These are phyloP conservation scores for Suhomyces bolitotheri DNA, from an alignment of 1,139 yeast species.

Conservation along the genomic window DNA sequence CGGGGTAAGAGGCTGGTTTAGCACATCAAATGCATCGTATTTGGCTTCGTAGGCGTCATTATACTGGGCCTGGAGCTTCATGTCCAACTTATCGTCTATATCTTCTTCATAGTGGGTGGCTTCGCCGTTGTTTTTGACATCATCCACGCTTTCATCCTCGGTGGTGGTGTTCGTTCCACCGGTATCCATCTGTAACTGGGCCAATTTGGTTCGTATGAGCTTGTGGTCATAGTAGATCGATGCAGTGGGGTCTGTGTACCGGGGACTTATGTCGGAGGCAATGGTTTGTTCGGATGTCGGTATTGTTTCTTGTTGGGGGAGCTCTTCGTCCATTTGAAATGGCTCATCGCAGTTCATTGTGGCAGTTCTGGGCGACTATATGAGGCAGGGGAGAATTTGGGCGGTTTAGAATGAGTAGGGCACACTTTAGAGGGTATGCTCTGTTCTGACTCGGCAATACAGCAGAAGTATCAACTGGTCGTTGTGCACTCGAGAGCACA, in stretches of 20 bases:
- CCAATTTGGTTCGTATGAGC: constrained; percentile 38
- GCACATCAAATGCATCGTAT: constrained; percentile 10
- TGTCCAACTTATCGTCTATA: constrained; percentile 43
- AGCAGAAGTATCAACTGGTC: too few species aligned
- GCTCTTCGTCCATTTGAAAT: constrained; percentile 51
- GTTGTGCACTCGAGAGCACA: too few species aligned
- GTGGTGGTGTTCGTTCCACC: constrained; percentile 24
- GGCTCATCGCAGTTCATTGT: constrained; percentile 43
- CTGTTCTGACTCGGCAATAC: too few species aligned
- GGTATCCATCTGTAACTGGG: constrained; percentile 26
- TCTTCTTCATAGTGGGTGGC: constrained; percentile 40
- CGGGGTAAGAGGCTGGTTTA: constrained; percentile 45
- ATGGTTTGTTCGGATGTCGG: neutral
- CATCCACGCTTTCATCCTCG: constrained; percentile 22
- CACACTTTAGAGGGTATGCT: too few species aligned
- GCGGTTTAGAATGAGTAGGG: too few species aligned
- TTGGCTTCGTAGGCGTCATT: constrained; percentile 21
- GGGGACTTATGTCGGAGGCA: constrained; percentile 20
- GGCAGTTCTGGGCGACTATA: too few species aligned
- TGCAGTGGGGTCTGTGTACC: constrained; percentile 17
- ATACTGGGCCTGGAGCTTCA: constrained; percentile 24
- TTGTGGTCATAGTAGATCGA: constrained; percentile 24
- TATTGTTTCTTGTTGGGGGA: constrained; percentile 13
- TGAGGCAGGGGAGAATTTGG: too few species aligned
- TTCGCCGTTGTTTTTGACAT: neutral